Evolutionary conservation across 2,329 filamentous ascomycete species (phyloP), one percentile per base, ranked within the genome.

Genomic region (Alternaria postmessia): DNA sequence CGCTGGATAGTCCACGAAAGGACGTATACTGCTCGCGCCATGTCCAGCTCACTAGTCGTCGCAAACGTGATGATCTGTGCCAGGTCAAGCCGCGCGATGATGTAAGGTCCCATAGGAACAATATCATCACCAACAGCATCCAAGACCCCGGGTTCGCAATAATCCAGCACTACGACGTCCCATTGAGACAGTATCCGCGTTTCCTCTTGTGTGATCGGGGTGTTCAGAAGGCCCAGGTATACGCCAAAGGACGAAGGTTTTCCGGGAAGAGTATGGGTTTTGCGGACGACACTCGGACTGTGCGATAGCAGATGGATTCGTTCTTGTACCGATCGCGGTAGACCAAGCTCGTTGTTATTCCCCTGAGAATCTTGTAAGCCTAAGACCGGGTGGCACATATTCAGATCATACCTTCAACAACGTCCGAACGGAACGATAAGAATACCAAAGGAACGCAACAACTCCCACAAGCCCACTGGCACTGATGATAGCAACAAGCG

Each of bases 191-290:
- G 52, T 54, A 72, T 60, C 8, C 68, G 55, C 11, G 30, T 59
- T 48, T 78, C 74, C 18, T 73, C 68, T 39, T 65, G 59, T 24
- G 69, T 71, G 14, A 67, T 48, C 20, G 75, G 76, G 34, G 36
- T 67, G 36, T 54, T 72, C 16, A 79, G 51, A 11, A 48, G 9
- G 32, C 76, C 76, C 12, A 79, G 67, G 47, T 76, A 78, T 38
- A 78, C 75, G 18, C 75, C 76, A 54, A 79, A 79, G 6, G 74
- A 73, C 9, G 73, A 57, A 26, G 74, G 75, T 57, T 77, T 76
- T 26, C 67, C 32, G 7, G 66, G 66, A 24, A 70, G 60, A 12
- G 34, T 22, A 44, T 70, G 61, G n/a, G 61, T 64, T 46, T 67
- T 54, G n/a, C 64, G 65, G 36, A 72, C 49, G 12, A 63, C 51